Conservation (phyloP, 2,329 filamentous ascomycete genomes). For the Periconia digitata region DNA sequence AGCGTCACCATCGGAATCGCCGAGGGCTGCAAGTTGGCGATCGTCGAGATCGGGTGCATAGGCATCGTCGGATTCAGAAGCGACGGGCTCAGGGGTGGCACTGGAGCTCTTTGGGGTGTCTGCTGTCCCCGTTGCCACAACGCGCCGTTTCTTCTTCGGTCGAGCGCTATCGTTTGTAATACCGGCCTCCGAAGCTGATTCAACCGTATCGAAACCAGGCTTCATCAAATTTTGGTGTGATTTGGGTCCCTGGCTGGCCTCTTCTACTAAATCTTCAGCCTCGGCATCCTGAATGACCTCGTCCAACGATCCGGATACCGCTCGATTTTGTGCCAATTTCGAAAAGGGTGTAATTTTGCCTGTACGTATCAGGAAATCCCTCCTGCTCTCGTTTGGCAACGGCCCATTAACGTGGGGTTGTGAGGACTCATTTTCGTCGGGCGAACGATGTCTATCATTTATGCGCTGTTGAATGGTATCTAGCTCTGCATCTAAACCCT, state of each 20-base stretch:
- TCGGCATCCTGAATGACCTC: constrained; percentile 82
- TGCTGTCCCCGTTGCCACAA: constrained; percentile 20
- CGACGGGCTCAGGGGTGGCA: constrained; percentile 4
- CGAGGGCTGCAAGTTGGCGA: constrained; percentile 39
- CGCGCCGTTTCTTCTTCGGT: constrained; percentile 46
- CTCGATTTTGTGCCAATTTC: constrained; percentile 67
- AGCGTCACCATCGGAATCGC: constrained; percentile 41
- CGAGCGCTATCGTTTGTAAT: constrained; percentile 32
- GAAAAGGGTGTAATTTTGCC: constrained; percentile 98
- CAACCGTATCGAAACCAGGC: constrained; percentile 48
- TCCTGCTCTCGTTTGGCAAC: constrained; percentile 76
- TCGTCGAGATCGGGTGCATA: constrained; percentile 47
- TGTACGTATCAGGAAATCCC: constrained; percentile 90
- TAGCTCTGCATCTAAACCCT: constrained; percentile 70
- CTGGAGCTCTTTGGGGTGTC: not conserved
- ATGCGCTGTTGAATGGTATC: constrained; percentile 81
- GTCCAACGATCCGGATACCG: constrained; percentile 69
- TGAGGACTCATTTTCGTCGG: constrained; percentile 46
- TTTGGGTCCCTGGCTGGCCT: constrained; percentile 40
- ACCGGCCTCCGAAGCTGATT: constrained; percentile 30
- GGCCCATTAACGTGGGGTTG: constrained; percentile 57
- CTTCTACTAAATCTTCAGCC: constrained; percentile 62
- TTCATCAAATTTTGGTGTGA: constrained; percentile 53
- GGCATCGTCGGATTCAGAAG: constrained; percentile 44
- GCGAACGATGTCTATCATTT: constrained; percentile 67